Base-by-base conservation (phyloP, 2,329 filamentous ascomycete genomes). In the Epichloe scottii region DNA sequence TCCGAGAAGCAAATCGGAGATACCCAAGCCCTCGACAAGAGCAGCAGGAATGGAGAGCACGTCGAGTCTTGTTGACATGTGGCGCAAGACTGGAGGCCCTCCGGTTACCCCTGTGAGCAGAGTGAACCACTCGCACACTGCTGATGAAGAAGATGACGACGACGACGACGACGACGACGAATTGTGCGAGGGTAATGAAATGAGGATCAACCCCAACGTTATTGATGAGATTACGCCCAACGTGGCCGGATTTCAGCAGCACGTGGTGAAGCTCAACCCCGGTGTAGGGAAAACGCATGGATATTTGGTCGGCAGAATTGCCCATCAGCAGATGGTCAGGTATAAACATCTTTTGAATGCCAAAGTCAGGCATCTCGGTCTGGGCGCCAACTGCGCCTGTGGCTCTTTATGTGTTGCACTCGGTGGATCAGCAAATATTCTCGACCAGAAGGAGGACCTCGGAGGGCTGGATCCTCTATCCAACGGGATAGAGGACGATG, bases 301-400 rank as follows among this genome's bases (percentile, higher is more conserved):
- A 34, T 83, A 81, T 65, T 73, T 96, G 56, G 78, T 91, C 14
- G 85, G 93, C 33, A 82, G 89, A 44, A 85, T 95, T 57, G 87
- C 86, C 0, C 79, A 87, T 56, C 89, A 95, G 60, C 88, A 95
- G 64, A 72, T 84, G 45, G 73, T 81, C 53, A 80, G 89, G 51
- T 95, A 90, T 67, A 93, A 90, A 65, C 78, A 79, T 30, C 71
- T 96, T 15, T 72, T 91, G 33, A 82, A 81, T 38, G 71, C 76
- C 55, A 85, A 81, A 61, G 74, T 87, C 51, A 84, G 84, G 59
- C 89, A 95, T 61, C 70, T 82, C 1, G 74, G 77, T 45, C 72
- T 75, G 3, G 78, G 84, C 1, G 71, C 72, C 26, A 76, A 69
- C 17, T 94, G 89, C 62, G 59, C 74, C 11, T 82, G 80, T 38